Evolutionary conservation across 352 stramenopile species (phyloP).

Genomic region (Globisporangium barbulae): DNA sequence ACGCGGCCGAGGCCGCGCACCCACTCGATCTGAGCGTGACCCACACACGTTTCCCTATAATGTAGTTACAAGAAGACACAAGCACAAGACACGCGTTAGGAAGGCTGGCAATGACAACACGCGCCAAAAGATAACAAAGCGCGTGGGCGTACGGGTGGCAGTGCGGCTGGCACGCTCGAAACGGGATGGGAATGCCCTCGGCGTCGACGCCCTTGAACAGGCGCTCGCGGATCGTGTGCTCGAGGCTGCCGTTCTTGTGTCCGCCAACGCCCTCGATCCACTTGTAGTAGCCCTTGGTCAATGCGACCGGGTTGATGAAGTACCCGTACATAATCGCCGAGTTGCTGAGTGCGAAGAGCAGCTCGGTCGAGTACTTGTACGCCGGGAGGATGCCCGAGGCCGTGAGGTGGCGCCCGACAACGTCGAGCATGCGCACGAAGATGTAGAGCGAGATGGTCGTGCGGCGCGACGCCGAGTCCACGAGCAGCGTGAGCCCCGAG

Average conservation of each 20-base stretch:
- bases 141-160: slow-evolving; percentile 63
- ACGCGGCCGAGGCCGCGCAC: slow-evolving; percentile 57
- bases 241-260: slow-evolving; percentile 63
- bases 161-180: slow-evolving; percentile 81
- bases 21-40: slow-evolving; percentile 70
- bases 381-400: slow-evolving; percentile 44
- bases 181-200: slow-evolving; percentile 34
- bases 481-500: slow-evolving; percentile 57
- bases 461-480: slow-evolving; percentile 59
- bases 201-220: slow-evolving; percentile 44
- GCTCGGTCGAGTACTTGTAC: slow-evolving; percentile 66
- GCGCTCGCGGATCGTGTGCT: slow-evolving; percentile 59
- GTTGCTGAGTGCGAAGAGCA: slow-evolving; percentile 72
- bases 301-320: slow-evolving; percentile 53
- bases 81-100: background rate
- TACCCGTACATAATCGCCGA: slow-evolving; percentile 75
- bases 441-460: slow-evolving; percentile 79
- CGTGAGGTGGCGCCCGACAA: slow-evolving; percentile 66
- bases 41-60: slow-evolving; percentile 71
- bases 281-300: slow-evolving; percentile 78
- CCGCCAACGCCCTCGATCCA: slow-evolving; percentile 73
- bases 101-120: background rate
- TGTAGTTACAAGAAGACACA: too few species aligned
- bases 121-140: background rate
- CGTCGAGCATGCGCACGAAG: slow-evolving; percentile 81